Evolutionary conservation across 1,139 yeast species (phyloP).

Genomic region (Taphrina pruni): DNA sequence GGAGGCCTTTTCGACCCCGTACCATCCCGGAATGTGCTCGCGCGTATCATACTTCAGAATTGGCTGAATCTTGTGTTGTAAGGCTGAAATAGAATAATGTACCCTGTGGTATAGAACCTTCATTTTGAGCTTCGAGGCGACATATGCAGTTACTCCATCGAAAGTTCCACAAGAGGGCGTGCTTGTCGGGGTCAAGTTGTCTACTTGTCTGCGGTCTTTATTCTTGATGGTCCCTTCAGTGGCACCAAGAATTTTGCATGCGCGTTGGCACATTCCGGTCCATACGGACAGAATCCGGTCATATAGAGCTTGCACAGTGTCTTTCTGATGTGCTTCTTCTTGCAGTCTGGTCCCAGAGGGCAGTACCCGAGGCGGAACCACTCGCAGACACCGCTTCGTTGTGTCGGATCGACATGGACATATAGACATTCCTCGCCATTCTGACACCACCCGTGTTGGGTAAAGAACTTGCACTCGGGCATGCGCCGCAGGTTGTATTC

Average conservation of each 20-base stretch:
- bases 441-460: constrained; percentile 80
- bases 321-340: constrained; percentile 78
- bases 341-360: constrained; percentile 87
- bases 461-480: constrained; percentile 75
- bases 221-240: constrained; percentile 28
- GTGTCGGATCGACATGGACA: constrained; percentile 86
- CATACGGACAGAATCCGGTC: constrained; percentile 88
- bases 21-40: too few relatives aligned
- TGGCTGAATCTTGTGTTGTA: too few relatives aligned
- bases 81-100: too few relatives aligned
- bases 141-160: too few relatives aligned
- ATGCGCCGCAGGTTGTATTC: constrained; percentile 91
- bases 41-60: too few relatives aligned
- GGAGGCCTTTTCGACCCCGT: too few relatives aligned
- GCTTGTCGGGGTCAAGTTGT: background rate
- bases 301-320: constrained; percentile 80
- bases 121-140: too few relatives aligned
- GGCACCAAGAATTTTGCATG: constrained; percentile 54
- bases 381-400: constrained; percentile 83
- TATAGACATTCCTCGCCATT: constrained; percentile 95
- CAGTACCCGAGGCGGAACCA: constrained; percentile 89
- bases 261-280: constrained; percentile 55
- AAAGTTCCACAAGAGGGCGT: too few relatives aligned
- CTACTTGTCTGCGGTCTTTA: constrained; percentile 6
- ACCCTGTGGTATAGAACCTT: too few relatives aligned